Evolutionary conservation across 805 yeast species (phyloP).

Genomic region (Wickerhamomyces alni): DNA sequence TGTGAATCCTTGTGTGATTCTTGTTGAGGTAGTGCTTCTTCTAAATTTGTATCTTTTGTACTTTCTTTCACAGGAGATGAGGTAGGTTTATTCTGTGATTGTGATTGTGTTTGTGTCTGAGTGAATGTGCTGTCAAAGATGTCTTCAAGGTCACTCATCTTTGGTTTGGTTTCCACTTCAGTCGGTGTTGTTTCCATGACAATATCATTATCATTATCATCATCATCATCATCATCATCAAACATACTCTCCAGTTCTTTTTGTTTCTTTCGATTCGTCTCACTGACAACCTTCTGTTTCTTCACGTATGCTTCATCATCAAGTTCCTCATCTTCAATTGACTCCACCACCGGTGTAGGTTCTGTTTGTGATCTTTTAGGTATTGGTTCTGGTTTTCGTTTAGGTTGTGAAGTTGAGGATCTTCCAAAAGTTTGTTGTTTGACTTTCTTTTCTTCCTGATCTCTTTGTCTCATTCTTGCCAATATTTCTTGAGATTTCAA

Average conservation of each 20-base stretch:
- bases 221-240: conserved; percentile 24
- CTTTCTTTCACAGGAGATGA: too few relatives aligned
- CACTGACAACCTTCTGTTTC: conserved; percentile 7
- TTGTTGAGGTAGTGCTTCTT: neutral
- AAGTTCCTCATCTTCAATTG: conserved; percentile 11
- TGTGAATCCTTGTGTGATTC: conserved; percentile 1
- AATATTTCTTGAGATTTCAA: conserved; percentile 9
- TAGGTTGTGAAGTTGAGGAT: conserved; percentile 2
- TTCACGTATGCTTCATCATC: conserved; percentile 11
- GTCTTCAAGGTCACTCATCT: conserved; percentile 12
- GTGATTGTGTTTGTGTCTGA: conserved; percentile 11
- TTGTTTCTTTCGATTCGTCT: conserved; percentile 8
- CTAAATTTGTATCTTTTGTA: neutral
- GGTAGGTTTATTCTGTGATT: neutral
- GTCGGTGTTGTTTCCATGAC: neutral
- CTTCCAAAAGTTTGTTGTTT: conserved; percentile 12
- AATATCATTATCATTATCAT: neutral
- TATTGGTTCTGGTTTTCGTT: conserved; percentile 1
- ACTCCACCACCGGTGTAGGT: conserved; percentile 1
- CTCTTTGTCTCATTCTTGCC: conserved; percentile 8
- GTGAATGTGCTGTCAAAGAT: conserved; percentile 17
- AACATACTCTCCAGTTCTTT: conserved; percentile 29
- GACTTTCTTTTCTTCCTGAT: conserved; percentile 6
- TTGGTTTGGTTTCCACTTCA: conserved; percentile 1
- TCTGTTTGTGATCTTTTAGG: conserved; percentile 9